These are phyloP conservation scores for Thalassia testudinum DNA, from an alignment of 116 monocot species.

Conservation along the genomic window DNA sequence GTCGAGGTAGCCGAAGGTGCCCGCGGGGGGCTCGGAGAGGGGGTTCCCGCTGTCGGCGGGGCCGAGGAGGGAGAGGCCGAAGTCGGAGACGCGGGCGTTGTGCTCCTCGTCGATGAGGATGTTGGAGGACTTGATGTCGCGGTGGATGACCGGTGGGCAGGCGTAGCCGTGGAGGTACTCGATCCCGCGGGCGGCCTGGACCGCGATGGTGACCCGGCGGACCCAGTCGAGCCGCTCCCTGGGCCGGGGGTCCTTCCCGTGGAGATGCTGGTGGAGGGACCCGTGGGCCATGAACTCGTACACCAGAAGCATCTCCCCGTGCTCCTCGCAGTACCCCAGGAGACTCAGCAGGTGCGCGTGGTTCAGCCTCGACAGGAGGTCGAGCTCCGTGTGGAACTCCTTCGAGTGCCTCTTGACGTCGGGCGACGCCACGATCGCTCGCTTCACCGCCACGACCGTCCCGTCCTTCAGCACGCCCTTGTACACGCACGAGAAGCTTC, in stretches of 20 bases:
- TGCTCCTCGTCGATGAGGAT: conserved; percentile 95
- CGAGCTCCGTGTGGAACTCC: conserved; percentile 87
- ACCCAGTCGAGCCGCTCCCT: conserved; percentile 68
- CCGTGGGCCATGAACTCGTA: conserved; percentile 99
- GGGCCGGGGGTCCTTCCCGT: conserved; percentile 42
- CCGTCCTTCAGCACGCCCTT: conserved; percentile 81
- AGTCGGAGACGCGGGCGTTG: conserved; percentile 88
- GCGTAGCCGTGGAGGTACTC: conserved; percentile 98
- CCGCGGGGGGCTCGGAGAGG: conserved; percentile 86
- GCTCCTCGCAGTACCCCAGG: conserved; percentile 93
- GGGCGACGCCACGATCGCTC: conserved; percentile 43
- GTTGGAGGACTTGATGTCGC: conserved; percentile 98
- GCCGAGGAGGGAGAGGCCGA: conserved; percentile 78
- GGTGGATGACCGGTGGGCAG: conserved; percentile 92
- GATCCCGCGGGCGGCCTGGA: conserved; percentile 89
- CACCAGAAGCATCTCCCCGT: conserved; percentile 78
- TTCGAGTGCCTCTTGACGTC: conserved; percentile 66
- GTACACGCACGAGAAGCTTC: conserved; percentile 91
- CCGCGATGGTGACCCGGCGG: conserved; percentile 78
- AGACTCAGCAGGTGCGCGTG: conserved; percentile 88
- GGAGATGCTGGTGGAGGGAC: conserved; percentile 87
- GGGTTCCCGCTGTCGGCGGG: conserved; percentile 67
- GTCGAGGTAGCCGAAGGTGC: conserved; percentile 90
- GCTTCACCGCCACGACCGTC: conserved; percentile 82
- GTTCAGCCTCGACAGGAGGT: conserved; percentile 82